Evolutionary conservation across 495 filamentous ascomycete genomes (phyloP), one percentile per base, ranked within the genome.

Genomic region (Penicillium dipodomyicola): DNA sequence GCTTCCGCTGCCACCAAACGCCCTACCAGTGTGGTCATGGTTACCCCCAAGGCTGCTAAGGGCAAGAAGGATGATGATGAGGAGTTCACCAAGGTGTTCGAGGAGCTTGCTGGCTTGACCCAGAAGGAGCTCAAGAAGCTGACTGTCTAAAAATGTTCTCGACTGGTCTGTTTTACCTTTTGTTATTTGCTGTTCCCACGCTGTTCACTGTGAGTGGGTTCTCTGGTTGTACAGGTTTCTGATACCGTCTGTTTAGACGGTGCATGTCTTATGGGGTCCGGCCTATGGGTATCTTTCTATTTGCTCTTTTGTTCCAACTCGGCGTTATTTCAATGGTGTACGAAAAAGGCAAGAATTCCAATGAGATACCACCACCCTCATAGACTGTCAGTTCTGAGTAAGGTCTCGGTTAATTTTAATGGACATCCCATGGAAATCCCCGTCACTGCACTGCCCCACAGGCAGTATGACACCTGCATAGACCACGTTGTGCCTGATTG

Each of bases 1-100:
- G 86, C 88, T 52, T 92, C 94, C 25, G 90, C 91, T 25, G 86
- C 83, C 59, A 97, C 94, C 45, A 97, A 96, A 83, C 82, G 94
- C 58, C 93, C 94, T 22, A 97, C 94, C 27, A 95, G 90, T 74
- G 92, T 97, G 22, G 87, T 95, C 52, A 91, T 97, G 89, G 85
- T 96, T 23, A 67, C 74, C 61, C 81, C 72, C 72, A 87, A 85
- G 78, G 70, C 75, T 15, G 72, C 68, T 50, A 78, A 80, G 71
- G 75, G 67, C 68, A 84, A 85, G 79, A 75, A 73, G 62, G 73
- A 71, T 39, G 81, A 80, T 25, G 72, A 67, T 40, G 87, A 87
- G 67, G 88, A 90, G 52, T 92, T 90, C 72, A 78, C 76, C 70
- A 84, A 88, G 63, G 77, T 82, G 3, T 92, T 84, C 67, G 84